These are phyloP conservation scores for Brettanomyces anomalus DNA, from an alignment of 805 yeast species.

Conservation along the genomic window DNA sequence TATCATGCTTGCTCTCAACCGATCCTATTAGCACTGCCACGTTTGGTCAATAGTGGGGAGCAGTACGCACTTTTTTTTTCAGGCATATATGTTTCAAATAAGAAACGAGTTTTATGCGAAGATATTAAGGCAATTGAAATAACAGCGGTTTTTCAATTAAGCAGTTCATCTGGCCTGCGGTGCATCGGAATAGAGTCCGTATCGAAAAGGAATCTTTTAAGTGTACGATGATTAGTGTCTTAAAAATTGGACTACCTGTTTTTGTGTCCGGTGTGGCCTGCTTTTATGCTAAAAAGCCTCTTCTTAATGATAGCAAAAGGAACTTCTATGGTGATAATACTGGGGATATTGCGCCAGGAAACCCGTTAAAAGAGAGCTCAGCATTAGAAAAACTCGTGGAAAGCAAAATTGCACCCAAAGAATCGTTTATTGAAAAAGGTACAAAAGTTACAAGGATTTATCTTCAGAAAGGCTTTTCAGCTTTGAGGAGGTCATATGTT, in stretches of 20 bases:
- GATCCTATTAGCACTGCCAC: too few species aligned
- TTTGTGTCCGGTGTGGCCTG: slow-evolving; percentile 2
- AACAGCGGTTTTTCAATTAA: too few species aligned
- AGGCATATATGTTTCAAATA: too few species aligned
- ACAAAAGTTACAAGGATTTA: too few species aligned
- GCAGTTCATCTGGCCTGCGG: too few species aligned
- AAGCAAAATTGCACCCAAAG: slow-evolving; percentile 18
- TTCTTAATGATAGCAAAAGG: slow-evolving; percentile 19
- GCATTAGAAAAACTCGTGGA: slow-evolving; percentile 11
- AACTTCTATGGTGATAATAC: slow-evolving; percentile 17
- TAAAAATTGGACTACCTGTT: slow-evolving; percentile 5
- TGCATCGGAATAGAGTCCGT: too few species aligned
- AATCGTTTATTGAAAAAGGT: slow-evolving; percentile 31
- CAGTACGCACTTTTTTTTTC: too few species aligned
- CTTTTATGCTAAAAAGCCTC: slow-evolving; percentile 1
- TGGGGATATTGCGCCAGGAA: slow-evolving; percentile 14
- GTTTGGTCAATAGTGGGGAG: too few species aligned
- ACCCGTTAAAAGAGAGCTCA: slow-evolving; percentile 13
- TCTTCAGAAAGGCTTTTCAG: slow-evolving; percentile 6
- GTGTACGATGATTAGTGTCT: not conserved
- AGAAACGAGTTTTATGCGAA: too few species aligned
- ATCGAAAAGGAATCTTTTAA: too few species aligned
- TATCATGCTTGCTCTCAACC: too few species aligned
- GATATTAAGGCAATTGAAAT: too few species aligned
- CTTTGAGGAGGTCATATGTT: slow-evolving; percentile 32